These are phyloP conservation scores for Cutaneotrichosporon cavernicola DNA, from an alignment of 1,284 basidiomycete species.

Conservation along the genomic window DNA sequence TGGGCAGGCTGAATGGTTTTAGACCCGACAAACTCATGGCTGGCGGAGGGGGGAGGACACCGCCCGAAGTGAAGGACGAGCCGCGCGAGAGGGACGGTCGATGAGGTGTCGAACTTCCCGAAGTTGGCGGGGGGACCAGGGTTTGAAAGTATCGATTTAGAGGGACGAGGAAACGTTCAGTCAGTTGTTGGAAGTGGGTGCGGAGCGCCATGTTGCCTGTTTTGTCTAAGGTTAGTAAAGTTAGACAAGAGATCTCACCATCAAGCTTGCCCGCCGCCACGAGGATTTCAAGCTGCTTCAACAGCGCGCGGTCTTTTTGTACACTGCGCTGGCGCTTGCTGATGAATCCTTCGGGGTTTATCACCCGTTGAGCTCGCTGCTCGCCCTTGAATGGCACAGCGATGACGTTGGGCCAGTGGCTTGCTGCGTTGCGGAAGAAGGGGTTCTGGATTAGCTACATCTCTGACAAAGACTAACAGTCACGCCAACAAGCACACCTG, in stretches of 20 bases:
- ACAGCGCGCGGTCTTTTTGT: slow-evolving; percentile 73
- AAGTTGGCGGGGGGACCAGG: slow-evolving; percentile 63
- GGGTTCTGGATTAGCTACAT: slow-evolving; percentile 63
- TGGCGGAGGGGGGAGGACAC: slow-evolving; percentile 14
- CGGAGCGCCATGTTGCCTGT: slow-evolving; percentile 66
- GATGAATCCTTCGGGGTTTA: slow-evolving; percentile 65
- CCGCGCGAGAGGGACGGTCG: background rate
- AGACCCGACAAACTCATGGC: slow-evolving; percentile 44
- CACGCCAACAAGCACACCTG: slow-evolving; percentile 81
- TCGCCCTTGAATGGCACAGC: slow-evolving; percentile 38
- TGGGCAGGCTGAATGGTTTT: slow-evolving; percentile 73
- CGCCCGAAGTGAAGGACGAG: background rate
- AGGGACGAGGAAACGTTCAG: slow-evolving; percentile 84
- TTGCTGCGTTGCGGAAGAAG: slow-evolving; percentile 81
- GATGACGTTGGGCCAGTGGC: slow-evolving; percentile 86
- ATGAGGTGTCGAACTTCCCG: background rate
- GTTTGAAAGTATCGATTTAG: slow-evolving; percentile 90
- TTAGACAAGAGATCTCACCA: slow-evolving; percentile 31
- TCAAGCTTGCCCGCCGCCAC: slow-evolving; percentile 48
- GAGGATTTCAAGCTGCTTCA: slow-evolving; percentile 54
- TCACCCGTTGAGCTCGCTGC: slow-evolving; percentile 42
- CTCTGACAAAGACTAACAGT: slow-evolving; percentile 56
- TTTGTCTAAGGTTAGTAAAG: slow-evolving; percentile 28
- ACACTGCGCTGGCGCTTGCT: slow-evolving; percentile 80
- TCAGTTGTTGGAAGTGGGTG: slow-evolving; percentile 81